phyloP scores from a whole-genome alignment of 345 rosid genomes.

The Microthlaspi erraticum region DNA sequence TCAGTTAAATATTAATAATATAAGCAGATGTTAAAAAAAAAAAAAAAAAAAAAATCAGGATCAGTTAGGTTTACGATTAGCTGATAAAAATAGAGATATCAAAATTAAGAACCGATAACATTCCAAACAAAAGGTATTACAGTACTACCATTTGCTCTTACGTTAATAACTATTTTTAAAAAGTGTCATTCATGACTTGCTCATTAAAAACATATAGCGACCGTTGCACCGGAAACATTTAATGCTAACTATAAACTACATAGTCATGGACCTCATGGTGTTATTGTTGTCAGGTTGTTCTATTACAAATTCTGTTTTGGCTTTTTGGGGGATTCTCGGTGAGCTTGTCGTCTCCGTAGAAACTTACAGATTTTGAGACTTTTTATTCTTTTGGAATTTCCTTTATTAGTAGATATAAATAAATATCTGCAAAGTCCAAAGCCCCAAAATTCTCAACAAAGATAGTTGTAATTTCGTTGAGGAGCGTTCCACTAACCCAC shows the following conservation, averaged over 20 bases:
- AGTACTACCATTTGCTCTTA: not conserved
- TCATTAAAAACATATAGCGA: slow-evolving; percentile 6
- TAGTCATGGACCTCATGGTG: too few species aligned
- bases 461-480: slow-evolving; percentile 43
- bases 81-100: too few species aligned
- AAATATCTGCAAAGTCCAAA: not conserved
- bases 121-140: not conserved
- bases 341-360: not conserved
- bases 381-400: not conserved
- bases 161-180: not conserved
- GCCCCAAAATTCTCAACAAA: slow-evolving; percentile 36
- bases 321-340: not conserved
- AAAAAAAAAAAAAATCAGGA: too few species aligned
- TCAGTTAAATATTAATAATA: too few species aligned
- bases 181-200: not conserved
- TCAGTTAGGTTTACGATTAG: too few species aligned
- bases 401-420: not conserved
- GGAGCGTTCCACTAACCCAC: slow-evolving; percentile 46
- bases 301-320: not conserved
- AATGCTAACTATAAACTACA: not conserved
- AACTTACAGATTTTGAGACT: not conserved
- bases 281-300: not conserved
- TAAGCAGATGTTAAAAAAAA: too few species aligned
- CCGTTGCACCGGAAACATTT: slow-evolving; percentile 18
- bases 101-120: not conserved